phyloP scores from a whole-genome alignment of 768 basidiomycete species.

The Mycena filopes region DNA sequence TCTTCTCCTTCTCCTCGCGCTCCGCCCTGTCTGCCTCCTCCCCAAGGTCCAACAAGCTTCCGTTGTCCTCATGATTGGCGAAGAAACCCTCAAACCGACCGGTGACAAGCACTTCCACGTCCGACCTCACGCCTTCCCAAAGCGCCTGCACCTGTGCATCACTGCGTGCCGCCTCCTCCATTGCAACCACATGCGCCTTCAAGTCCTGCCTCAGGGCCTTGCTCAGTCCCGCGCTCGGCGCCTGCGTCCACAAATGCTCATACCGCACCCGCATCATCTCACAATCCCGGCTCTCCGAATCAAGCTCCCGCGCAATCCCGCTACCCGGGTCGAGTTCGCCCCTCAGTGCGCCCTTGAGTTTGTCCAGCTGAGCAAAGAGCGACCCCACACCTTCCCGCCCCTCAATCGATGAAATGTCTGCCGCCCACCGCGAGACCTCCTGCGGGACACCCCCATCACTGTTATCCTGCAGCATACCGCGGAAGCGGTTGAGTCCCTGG shows the following conservation, averaged over 20 bases:
- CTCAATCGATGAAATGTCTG: slow-evolving; percentile 79
- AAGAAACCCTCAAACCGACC: slow-evolving; percentile 73
- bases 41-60: slow-evolving; percentile 68
- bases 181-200: slow-evolving; percentile 74
- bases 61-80: slow-evolving; percentile 45
- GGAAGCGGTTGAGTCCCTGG: slow-evolving; percentile 73
- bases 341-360: slow-evolving; percentile 67
- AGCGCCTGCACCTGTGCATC: slow-evolving; percentile 79
- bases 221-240: slow-evolving; percentile 79
- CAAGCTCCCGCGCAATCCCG: slow-evolving; percentile 71
- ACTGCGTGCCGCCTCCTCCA: slow-evolving; percentile 81
- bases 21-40: slow-evolving; percentile 70
- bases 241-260: slow-evolving; percentile 87
- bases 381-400: slow-evolving; percentile 74
- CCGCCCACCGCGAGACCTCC: slow-evolving; percentile 78
- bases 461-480: slow-evolving; percentile 73
- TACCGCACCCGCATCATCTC: slow-evolving; percentile 90
- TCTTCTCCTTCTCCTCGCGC: slow-evolving; percentile 67
- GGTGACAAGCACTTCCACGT: slow-evolving; percentile 71
- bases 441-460: slow-evolving; percentile 75
- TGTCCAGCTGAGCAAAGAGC: slow-evolving; percentile 66
- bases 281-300: slow-evolving; percentile 86
- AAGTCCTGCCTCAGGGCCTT: slow-evolving; percentile 81
- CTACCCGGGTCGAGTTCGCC: slow-evolving; percentile 62
- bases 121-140: slow-evolving; percentile 76